Conservation (phyloP, 2,329 filamentous ascomycete species). For the Aspergillus melleus region DNA sequence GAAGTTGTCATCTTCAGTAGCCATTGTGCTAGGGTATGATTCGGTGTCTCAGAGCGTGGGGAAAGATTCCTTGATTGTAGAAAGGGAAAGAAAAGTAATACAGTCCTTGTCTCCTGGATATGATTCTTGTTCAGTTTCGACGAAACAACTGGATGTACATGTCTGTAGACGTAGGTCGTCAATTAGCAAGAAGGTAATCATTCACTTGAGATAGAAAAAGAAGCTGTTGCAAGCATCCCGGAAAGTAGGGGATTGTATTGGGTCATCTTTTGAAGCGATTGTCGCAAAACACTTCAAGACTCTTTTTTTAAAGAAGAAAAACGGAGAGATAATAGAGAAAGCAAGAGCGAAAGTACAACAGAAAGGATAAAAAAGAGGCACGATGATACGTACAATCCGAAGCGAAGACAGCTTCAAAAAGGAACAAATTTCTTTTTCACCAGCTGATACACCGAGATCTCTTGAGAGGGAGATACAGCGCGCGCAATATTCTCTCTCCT, state of each 20-base stretch:
- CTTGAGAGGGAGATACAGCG: slow-evolving; percentile 22
- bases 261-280: slow-evolving; percentile 6
- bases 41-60: slow-evolving; percentile 30
- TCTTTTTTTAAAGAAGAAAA: slow-evolving; percentile 5
- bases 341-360: slow-evolving; percentile 16
- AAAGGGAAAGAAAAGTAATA: slow-evolving; percentile 34
- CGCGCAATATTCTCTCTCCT: slow-evolving; percentile 19
- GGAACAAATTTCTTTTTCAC: slow-evolving; percentile 23
- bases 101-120: slow-evolving; percentile 32
- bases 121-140: slow-evolving; percentile 26
- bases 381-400: slow-evolving; percentile 44
- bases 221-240: slow-evolving; percentile 1
- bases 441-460: slow-evolving; percentile 16
- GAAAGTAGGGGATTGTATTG: slow-evolving; percentile 10
- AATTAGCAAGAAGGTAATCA: slow-evolving; percentile 40
- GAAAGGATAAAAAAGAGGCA: slow-evolving; percentile 25
- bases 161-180: slow-evolving; percentile 38
- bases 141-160: slow-evolving; percentile 44
- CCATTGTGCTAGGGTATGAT: slow-evolving; percentile 41
- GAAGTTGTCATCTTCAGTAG: slow-evolving; percentile 66
- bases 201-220: slow-evolving; percentile 10
- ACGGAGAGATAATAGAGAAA: neutral
- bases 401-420: slow-evolving; percentile 26
- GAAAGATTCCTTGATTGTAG: slow-evolving; percentile 37
- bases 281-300: slow-evolving; percentile 13